phyloP scores from a whole-genome alignment of 1,284 basidiomycete genomes.

The Vanrija pseudolonga region DNA sequence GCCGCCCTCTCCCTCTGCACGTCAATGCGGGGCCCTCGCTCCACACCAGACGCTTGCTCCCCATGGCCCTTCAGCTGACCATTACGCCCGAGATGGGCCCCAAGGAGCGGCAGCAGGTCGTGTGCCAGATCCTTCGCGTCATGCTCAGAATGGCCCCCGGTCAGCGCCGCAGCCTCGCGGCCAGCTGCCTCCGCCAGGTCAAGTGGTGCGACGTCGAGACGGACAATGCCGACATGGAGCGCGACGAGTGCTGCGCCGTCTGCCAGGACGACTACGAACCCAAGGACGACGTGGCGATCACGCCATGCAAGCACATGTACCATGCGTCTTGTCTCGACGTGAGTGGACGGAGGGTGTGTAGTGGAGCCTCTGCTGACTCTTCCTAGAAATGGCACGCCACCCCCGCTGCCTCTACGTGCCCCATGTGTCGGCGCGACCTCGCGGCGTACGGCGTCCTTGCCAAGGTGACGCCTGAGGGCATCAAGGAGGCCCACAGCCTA shows the following conservation, averaged over 20 bases:
- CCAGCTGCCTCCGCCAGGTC: not conserved
- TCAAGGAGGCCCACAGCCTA: not conserved
- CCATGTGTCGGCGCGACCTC: slow-evolving; percentile 43
- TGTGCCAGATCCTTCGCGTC: not conserved
- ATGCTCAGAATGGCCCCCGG: not conserved
- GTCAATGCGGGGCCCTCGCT: not conserved
- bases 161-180: not conserved
- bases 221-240: slow-evolving; percentile 18
- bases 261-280: slow-evolving; percentile 23
- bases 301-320: slow-evolving; percentile 46
- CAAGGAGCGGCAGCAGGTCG: not conserved
- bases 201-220: not conserved
- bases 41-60: not conserved
- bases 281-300: slow-evolving; percentile 21
- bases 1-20: no score
- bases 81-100: not conserved
- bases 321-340: slow-evolving; percentile 35
- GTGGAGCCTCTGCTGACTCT: not conserved
- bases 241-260: slow-evolving; percentile 34
- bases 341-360: slow-evolving; percentile 8
- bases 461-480: slow-evolving; percentile 1
- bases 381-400: slow-evolving; percentile 34
- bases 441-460: slow-evolving; percentile 20
- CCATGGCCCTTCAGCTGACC: not conserved
- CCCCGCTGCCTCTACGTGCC: slow-evolving; percentile 35